A percentile compares a stretch with the other conserved stretches of the same genome.
Evolutionary conservation across 2,329 filamentous ascomycete genomes (phyloP).

Genomic region (Torrubiellomyces zombiae): DNA sequence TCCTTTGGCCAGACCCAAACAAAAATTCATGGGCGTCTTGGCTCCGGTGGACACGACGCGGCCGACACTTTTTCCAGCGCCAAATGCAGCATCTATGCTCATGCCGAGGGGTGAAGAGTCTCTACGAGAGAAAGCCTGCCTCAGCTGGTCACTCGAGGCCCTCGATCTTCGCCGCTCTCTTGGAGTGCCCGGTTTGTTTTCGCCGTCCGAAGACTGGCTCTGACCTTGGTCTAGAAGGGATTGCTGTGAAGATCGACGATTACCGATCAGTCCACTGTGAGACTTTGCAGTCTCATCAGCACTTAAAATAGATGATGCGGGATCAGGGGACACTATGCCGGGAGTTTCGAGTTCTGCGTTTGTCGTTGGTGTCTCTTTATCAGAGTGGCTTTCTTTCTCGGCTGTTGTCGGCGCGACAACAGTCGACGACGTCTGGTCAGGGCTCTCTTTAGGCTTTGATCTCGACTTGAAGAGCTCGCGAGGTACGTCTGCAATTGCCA

Average conservation of each 20-base stretch:
- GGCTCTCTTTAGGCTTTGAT: slow-evolving; percentile 8
- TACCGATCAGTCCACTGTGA: no score
- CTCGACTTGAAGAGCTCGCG: slow-evolving; percentile 34
- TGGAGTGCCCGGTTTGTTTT: no score
- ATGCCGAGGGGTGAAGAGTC: slow-evolving; percentile 9
- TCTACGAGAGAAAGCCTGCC: slow-evolving; percentile 6
- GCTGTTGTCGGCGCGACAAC: no score
- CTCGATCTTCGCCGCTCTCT: no score
- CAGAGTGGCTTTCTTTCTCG: no score
- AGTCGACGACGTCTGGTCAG: slow-evolving; percentile 1
- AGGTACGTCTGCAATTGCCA: slow-evolving; percentile 65
- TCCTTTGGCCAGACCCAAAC: slow-evolving; percentile 64
- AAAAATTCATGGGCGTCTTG: slow-evolving; percentile 72
- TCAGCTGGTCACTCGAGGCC: slow-evolving; percentile 4
- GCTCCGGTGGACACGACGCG: slow-evolving; percentile 61
- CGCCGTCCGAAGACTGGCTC: no score
- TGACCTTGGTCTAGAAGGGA: slow-evolving; percentile 1
- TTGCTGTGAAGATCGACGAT: slow-evolving; percentile 2
- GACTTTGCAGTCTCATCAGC: no score
- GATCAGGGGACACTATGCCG: no score
- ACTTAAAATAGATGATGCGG: no score
- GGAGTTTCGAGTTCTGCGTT: no score
- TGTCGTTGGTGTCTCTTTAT: no score
- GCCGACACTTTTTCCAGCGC: slow-evolving; percentile 49
- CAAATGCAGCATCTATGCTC: slow-evolving; percentile 41